Evolutionary conservation across 2,329 filamentous ascomycete genomes (phyloP).

Genomic region (Cordyceps tenuipes): DNA sequence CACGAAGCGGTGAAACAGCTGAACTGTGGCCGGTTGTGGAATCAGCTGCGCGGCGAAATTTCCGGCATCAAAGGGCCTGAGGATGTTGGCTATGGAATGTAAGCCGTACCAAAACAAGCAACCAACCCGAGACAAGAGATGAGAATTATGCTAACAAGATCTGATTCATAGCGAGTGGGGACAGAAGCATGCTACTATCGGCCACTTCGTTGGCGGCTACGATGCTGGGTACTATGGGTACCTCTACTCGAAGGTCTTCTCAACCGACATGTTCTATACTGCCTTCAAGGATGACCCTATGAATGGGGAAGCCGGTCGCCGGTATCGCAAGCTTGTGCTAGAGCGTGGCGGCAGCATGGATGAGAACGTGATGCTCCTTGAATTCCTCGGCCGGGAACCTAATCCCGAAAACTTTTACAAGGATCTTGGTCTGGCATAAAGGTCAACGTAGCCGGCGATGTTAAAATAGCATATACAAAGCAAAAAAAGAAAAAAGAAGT

Average conservation of each 20-base stretch:
- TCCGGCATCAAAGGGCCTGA: conserved; percentile 68
- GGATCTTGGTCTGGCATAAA: conserved; percentile 50
- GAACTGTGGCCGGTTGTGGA: conserved; percentile 60
- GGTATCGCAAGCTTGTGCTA: conserved; percentile 71
- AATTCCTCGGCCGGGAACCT: conserved; percentile 70
- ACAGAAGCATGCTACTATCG: conserved; percentile 71
- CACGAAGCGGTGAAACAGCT: conserved; percentile 61
- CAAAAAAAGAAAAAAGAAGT: neutral
- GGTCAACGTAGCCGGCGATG: too few relatives aligned
- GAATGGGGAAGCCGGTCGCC: conserved; percentile 62
- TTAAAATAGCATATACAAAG: neutral
- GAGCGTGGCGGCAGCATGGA: conserved; percentile 71
- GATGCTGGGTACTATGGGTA: conserved; percentile 79
- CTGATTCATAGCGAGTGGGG: conserved; percentile 51
- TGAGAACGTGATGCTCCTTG: conserved; percentile 71
- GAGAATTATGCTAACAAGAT: conserved; percentile 20
- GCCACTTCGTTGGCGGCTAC: conserved; percentile 76
- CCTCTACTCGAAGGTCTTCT: conserved; percentile 69
- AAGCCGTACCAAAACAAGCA: conserved; percentile 20
- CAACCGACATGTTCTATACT: conserved; percentile 76
- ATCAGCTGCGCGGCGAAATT: conserved; percentile 63
- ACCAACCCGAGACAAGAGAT: neutral
- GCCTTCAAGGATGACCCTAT: conserved; percentile 74
- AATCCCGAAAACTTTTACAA: conserved; percentile 73
- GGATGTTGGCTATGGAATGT: conserved; percentile 48